These are phyloP conservation scores for Ensete glaucum DNA, from an alignment of 176 grass and related monocot species.

Conservation along the genomic window DNA sequence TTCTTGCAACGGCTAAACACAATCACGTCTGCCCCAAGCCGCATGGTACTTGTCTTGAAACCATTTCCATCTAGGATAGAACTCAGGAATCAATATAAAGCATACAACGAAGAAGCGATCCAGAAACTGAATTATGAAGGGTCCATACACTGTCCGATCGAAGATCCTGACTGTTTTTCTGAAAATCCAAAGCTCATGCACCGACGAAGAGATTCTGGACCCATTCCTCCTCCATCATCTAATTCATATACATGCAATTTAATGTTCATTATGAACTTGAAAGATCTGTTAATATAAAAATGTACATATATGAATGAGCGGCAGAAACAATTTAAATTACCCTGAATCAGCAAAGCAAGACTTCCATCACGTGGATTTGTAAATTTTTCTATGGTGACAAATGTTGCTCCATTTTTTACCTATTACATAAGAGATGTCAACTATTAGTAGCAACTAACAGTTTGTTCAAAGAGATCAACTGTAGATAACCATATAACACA, in stretches of 20 bases:
- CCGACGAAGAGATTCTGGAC: constrained; percentile 54
- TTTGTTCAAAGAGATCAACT: neutral
- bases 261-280: neutral
- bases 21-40: constrained; percentile 95
- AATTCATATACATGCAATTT: constrained; percentile 11
- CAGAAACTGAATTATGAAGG: constrained; percentile 15
- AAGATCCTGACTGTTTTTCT: constrained; percentile 79
- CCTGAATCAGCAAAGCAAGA: constrained; percentile 36
- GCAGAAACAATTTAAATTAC: constrained; percentile 16
- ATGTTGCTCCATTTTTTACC: constrained; percentile 38
- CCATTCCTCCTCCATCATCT: constrained; percentile 99
- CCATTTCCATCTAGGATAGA: constrained; percentile 90
- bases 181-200: constrained; percentile 99
- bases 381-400: constrained; percentile 42
- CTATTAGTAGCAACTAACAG: neutral
- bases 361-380: constrained; percentile 18
- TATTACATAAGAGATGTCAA: constrained; percentile 14
- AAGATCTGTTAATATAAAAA: neutral
- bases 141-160: constrained; percentile 84
- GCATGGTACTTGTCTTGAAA: constrained; percentile 99
- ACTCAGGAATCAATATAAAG: constrained; percentile 19
- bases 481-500: too few species aligned
- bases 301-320: neutral
- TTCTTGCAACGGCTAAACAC: constrained; percentile 72
- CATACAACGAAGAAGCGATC: constrained; percentile 26